Conservation (phyloP, 257 asterid species). For the Echites panduratus region DNA sequence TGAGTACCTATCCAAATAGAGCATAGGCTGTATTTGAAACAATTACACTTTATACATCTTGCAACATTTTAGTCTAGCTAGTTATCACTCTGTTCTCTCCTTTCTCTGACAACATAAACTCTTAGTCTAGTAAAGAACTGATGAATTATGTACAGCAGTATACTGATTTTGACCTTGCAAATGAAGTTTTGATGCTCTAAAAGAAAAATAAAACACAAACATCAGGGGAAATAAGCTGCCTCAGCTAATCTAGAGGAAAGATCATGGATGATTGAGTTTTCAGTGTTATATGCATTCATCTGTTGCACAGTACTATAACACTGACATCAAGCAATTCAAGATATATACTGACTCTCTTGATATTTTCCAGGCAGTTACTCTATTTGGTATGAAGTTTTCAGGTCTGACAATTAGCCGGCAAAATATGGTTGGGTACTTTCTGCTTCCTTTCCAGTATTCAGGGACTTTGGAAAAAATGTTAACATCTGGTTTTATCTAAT, state of each 20-base stretch:
- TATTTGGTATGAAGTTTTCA: slow-evolving; percentile 82
- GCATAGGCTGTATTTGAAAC: background rate
- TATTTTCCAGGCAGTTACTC: slow-evolving; percentile 50
- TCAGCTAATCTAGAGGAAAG: background rate
- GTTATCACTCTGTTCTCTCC: background rate
- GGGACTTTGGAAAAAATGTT: background rate
- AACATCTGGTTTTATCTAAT: slow-evolving; percentile 3
- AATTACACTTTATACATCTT: background rate
- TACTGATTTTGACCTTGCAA: background rate
- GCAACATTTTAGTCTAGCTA: too few species aligned
- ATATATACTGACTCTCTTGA: slow-evolving; percentile 4
- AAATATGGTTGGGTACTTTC: slow-evolving; percentile 57
- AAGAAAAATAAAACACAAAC: background rate
- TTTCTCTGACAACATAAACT: background rate
- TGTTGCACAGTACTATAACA: background rate
- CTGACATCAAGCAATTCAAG: background rate
- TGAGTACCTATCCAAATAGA: background rate
- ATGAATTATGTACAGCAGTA: background rate
- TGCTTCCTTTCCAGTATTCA: slow-evolving; percentile 6
- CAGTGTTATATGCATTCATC: background rate
- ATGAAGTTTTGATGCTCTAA: background rate
- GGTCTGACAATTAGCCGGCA: slow-evolving; percentile 78
- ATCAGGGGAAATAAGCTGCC: background rate
- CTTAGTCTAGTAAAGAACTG: background rate
- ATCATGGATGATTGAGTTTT: background rate